Percentiles rank a stretch among this genome's conserved stretches.
These are phyloP conservation scores for Phyllosticta ampelicida DNA, from an alignment of 2,329 filamentous ascomycete genomes.

Conservation along the genomic window DNA sequence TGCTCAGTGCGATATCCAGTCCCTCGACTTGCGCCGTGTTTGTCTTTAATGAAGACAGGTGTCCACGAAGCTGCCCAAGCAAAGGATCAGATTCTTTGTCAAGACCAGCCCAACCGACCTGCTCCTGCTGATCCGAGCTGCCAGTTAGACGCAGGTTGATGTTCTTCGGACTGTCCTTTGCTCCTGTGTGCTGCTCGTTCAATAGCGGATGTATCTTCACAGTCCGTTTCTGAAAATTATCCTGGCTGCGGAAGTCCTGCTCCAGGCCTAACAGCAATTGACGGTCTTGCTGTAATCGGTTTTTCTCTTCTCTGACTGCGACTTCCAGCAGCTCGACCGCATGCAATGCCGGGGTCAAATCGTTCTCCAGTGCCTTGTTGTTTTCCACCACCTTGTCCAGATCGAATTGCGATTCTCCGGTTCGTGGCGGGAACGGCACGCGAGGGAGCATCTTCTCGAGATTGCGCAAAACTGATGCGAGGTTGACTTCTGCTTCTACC, in stretches of 20 bases:
- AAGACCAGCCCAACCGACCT: slow-evolving; percentile 18
- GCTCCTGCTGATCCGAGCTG: slow-evolving; percentile 11
- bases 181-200: slow-evolving; percentile 4
- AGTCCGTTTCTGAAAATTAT: slow-evolving; percentile 12
- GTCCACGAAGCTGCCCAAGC: slow-evolving; percentile 27
- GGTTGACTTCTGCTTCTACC: slow-evolving; percentile 44
- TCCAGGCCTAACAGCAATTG: slow-evolving; percentile 41
- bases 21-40: slow-evolving; percentile 28
- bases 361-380: slow-evolving; percentile 45
- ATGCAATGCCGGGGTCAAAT: slow-evolving; percentile 53
- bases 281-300: slow-evolving; percentile 46
- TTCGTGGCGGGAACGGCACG: slow-evolving; percentile 55
- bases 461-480: slow-evolving; percentile 45
- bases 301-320: slow-evolving; percentile 48
- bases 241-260: slow-evolving; percentile 46
- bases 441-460: slow-evolving; percentile 48
- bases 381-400: slow-evolving; percentile 54
- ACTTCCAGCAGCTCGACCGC: slow-evolving; percentile 49
- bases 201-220: slow-evolving; percentile 14
- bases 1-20: slow-evolving; percentile 21
- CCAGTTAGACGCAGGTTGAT: slow-evolving; percentile 9
- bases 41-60: slow-evolving; percentile 28
- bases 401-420: slow-evolving; percentile 45
- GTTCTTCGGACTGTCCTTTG: slow-evolving; percentile 20
- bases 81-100: slow-evolving; percentile 24